Evolutionary conservation across 2,329 filamentous ascomycete species (phyloP), one percentile per base, ranked within the genome.

Genomic region (Conoideocrella luteorostrata): DNA sequence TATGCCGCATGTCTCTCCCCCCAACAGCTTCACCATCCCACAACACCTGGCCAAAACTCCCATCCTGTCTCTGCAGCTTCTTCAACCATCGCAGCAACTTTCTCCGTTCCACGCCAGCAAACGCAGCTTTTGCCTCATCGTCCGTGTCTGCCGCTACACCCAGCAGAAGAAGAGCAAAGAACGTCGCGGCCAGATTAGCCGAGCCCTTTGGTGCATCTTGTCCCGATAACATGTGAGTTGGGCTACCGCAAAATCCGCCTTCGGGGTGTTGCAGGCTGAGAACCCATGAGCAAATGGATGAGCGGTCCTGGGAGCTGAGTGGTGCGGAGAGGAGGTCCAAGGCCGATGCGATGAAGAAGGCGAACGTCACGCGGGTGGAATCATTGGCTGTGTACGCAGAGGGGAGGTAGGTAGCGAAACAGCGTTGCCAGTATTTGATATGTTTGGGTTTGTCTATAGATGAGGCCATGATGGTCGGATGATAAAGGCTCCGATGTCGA

Each of bases 341-440:
- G 2, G 88, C 88, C 7, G 88, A 84, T 56, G 97, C 69, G 52
- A 85, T 90, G 71, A 98, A 95, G 70, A 84, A 95, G 52, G 82
- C 89, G 43, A 97, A 80, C 5, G 85, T 86, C 71, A 97, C 85
- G 56, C 93, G 89, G 56, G 84, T 91, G 53, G 88, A 88, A 68
- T 98, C 93, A 62, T 86, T 93, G 61, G 82, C 75, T 13, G 87
- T 94, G 70, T 97, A 98, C 50, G 80, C 75, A 36, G 82, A 76
- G 0, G 93, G 93, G 6, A 98, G 80, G 49, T 84, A 77, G 20
- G 83, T 84, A 61, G 84, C 85, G 51, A 93, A 77, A 62, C 91
- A 96, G 60, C 90, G 83, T 52, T 89, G 79, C 84, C 90, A 98
- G 75, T 96, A 98, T 60, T 85, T 88, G 60, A 93, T 72, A 63